Evolutionary conservation across 306 rosid species (phyloP), one percentile per base, ranked within the genome.

Genomic region (Cucurbita maxima): DNA sequence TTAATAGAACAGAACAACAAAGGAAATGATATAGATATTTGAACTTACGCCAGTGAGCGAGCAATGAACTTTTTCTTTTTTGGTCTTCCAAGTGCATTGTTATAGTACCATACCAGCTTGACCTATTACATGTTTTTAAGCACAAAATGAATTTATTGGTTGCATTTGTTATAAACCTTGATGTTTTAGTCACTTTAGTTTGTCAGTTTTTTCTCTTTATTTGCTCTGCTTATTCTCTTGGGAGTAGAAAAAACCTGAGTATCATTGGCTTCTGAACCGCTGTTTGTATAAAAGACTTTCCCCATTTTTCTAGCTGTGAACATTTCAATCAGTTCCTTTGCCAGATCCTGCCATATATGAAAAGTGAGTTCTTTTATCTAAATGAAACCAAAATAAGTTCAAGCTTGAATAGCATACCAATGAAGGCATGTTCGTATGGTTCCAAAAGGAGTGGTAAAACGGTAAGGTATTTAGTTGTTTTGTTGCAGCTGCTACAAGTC

Each of bases 191-290:
- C 22, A 41, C 19, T 34, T 43, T 7, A 22, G n/a, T 48, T 12
- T 3, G 25, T 7, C 30, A 7, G 44, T 25, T 25, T 45, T 25
- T 14, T 69, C 44, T 69, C 54, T 69, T 69, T 48, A 48, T 48
- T 48, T 69, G 2, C 7, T 18, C 16, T 20, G 5, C 13, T 10
- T 66, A 43, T 37, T 40, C 47, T 48, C 25, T 38, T 8, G 20
- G 15, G 37, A 78, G 71, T 66, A 55, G 75, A 57, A 52, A 72
- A 45, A 71, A 94, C 99, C 97, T 95, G 99, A 76, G 99, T 84
- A 78, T 95, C 99, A 75, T 95, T 95, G 81, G 99, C 97, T 82
- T 95, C 99, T 43, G 99, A 95, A 61, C 99, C 97, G 69, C 97
- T 91, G 75, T 91, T 91, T 44, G 81, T 88, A 72, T 91, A 91